These are phyloP conservation scores for Thielaviopsis populi DNA, from an alignment of 2,329 filamentous ascomycete species.

Conservation along the genomic window DNA sequence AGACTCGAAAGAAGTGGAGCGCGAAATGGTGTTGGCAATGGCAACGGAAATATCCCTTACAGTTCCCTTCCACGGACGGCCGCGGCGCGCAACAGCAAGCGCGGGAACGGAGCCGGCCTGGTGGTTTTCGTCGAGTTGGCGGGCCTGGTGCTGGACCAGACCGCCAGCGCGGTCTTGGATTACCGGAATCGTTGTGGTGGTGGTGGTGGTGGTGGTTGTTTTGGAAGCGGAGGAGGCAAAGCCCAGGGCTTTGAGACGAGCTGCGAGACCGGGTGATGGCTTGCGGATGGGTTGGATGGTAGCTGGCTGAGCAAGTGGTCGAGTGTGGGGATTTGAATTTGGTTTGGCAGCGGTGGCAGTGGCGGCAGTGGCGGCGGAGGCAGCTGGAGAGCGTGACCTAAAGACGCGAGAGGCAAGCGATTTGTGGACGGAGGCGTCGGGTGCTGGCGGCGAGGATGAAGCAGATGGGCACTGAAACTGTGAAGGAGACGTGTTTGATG, in stretches of 20 bases:
- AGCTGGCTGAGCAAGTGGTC: conserved; percentile 13
- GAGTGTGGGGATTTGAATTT: conserved; percentile 18
- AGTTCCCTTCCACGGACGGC: conserved; percentile 57
- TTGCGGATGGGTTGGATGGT: conserved; percentile 32
- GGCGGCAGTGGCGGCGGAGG: conserved; percentile 17
- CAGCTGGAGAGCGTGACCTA: conserved; percentile 17
- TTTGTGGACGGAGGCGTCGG: not conserved
- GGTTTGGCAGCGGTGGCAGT: conserved; percentile 15
- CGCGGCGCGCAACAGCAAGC: conserved; percentile 41
- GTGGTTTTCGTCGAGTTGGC: conserved; percentile 53
- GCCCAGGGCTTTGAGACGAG: conserved; percentile 48
- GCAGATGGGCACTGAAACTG: not conserved
- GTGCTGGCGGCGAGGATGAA: not conserved
- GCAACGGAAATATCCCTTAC: conserved; percentile 29
- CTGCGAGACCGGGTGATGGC: conserved; percentile 48
- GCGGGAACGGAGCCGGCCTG: conserved; percentile 37
- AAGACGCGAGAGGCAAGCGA: conserved; percentile 15
- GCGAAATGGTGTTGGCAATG: conserved; percentile 9
- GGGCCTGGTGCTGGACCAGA: conserved; percentile 54
- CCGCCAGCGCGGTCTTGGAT: conserved; percentile 43
- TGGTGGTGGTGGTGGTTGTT: conserved; percentile 17
- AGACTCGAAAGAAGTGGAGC: conserved; percentile 15
- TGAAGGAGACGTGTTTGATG: not conserved
- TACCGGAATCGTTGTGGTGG: conserved; percentile 18
- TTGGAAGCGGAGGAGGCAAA: conserved; percentile 30